Base-by-base conservation (phyloP, 2,329 filamentous ascomycete genomes). In the Trichoderma breve region DNA sequence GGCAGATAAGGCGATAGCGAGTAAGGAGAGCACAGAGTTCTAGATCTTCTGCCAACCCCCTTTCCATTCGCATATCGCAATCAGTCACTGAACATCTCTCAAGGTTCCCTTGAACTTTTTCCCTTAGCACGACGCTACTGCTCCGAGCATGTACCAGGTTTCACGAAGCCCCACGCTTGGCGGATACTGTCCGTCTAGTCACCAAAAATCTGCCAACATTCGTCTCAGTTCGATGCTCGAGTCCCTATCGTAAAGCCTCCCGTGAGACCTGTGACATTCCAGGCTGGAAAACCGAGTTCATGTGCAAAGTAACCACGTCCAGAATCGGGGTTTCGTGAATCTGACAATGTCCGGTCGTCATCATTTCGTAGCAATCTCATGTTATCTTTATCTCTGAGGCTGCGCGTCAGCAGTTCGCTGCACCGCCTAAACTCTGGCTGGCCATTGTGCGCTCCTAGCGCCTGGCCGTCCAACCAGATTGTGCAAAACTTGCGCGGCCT, bases 391-490 rank as follows among this genome's bases (percentile, higher is more conserved):
- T 60, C 47, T 53, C 1, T 18, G 18, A 32, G 9, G 30, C 18
- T 60, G 57, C 57, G 62, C 39, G 43, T 68, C 67, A 71, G 71
- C 60, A 39, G 70, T 71, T 74, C 69, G 69, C 60, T 43, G 71
- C 47, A 60, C 60, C 28, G 57, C 21, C 62, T 51, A 57, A 67
- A 53, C 36, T 64, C 26, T 71, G 43, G 58, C 51, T 70, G 51
- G 68, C 47, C 58, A 30, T 65, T 43, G 47, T 66, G 63, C 62
- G 63, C 34, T 74, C 66, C 70, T 70, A 74, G 74, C 75, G 77
- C 77, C 72, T 58, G 64, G 36, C 70, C 67, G 71, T 74, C 78
- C 78, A 80, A 79, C 78, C 77, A 76, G 64, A 76, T 67, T 28
- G 28, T 75, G 67, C 69, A 62, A 73, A 71, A 74, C 73, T 51